phyloP scores from a whole-genome alignment of 148 eudicot genomes.

The Salicornia ramosissima region DNA sequence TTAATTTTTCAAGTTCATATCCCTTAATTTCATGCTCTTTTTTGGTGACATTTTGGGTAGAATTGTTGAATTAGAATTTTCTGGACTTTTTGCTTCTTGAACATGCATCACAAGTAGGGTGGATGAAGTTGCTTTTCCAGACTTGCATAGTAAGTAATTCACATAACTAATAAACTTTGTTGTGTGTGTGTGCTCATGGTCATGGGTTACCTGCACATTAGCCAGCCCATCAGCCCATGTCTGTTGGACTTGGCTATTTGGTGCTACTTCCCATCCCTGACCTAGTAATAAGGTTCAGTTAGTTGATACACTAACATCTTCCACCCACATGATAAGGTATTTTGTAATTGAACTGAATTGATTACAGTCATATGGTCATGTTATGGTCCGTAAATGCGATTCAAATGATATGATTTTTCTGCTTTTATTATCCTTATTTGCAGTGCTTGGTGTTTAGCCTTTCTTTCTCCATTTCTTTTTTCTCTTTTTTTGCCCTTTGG shows the following conservation, averaged over 20 bases:
- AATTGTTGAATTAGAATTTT: too few relatives aligned
- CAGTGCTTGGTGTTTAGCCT: background rate
- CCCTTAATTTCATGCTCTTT: too few relatives aligned
- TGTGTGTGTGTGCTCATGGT: background rate
- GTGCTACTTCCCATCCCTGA: background rate
- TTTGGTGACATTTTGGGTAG: too few relatives aligned
- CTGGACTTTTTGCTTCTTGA: too few relatives aligned
- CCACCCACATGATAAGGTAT: background rate
- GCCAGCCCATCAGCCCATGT: background rate
- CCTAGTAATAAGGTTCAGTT: background rate
- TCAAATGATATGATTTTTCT: constrained; percentile 1
- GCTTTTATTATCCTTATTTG: background rate
- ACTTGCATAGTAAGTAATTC: too few relatives aligned
- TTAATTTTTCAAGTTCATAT: too few relatives aligned
- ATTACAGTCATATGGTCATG: background rate
- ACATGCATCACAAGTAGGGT: too few relatives aligned
- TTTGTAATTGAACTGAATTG: background rate
- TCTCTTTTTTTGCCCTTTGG: background rate
- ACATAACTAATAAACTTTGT: background rate
- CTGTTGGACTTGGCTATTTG: background rate
- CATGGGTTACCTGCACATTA: background rate
- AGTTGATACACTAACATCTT: background rate
- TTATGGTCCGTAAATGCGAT: background rate
- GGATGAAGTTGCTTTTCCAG: too few relatives aligned
- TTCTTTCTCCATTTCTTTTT: background rate